phyloP scores from a whole-genome alignment of 2,329 filamentous ascomycete genomes.

The Phaeoacremonium minimum region DNA sequence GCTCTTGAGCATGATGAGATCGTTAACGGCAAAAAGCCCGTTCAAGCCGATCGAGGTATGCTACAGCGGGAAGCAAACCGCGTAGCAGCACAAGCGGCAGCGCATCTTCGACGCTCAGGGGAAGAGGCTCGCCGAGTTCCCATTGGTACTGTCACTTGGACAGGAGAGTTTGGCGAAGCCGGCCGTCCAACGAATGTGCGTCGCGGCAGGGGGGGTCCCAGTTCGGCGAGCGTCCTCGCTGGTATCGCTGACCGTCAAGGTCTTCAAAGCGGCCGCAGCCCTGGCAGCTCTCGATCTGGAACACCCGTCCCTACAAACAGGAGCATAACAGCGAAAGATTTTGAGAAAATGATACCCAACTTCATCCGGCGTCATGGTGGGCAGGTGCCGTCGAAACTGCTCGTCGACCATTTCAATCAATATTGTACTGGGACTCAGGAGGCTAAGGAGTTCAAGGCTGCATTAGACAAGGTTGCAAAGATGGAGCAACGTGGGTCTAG shows the following conservation, averaged over 20 bases:
- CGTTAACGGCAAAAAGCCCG: constrained; percentile 68
- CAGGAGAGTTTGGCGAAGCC: constrained; percentile 73
- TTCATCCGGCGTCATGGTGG: constrained; percentile 78
- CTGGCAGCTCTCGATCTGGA: constrained; percentile 39
- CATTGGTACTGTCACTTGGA: constrained; percentile 90
- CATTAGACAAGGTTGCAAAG: constrained; percentile 71
- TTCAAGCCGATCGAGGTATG: constrained; percentile 71
- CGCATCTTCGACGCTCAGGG: constrained; percentile 67
- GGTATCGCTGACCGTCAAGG: constrained; percentile 56
- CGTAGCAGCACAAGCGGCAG: constrained; percentile 73
- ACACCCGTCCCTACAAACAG: constrained; percentile 32
- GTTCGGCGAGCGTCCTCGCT: constrained; percentile 50
- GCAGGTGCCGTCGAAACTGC: constrained; percentile 73
- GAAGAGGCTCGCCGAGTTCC: constrained; percentile 69
- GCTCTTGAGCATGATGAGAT: constrained; percentile 92
- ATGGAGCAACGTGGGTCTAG: constrained; percentile 56
- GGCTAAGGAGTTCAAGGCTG: constrained; percentile 76
- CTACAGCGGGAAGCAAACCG: constrained; percentile 78
- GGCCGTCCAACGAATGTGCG: constrained; percentile 52
- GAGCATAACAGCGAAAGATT: constrained; percentile 53
- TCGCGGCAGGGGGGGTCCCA: constrained; percentile 45
- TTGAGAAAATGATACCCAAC: constrained; percentile 67
- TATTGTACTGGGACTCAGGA: constrained; percentile 67
- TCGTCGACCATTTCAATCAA: constrained; percentile 86
- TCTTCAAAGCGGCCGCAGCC: constrained; percentile 25